phyloP scores from a whole-genome alignment of 371 early-diverging fungal genomes.

The Cokeromyces recurvatus region DNA sequence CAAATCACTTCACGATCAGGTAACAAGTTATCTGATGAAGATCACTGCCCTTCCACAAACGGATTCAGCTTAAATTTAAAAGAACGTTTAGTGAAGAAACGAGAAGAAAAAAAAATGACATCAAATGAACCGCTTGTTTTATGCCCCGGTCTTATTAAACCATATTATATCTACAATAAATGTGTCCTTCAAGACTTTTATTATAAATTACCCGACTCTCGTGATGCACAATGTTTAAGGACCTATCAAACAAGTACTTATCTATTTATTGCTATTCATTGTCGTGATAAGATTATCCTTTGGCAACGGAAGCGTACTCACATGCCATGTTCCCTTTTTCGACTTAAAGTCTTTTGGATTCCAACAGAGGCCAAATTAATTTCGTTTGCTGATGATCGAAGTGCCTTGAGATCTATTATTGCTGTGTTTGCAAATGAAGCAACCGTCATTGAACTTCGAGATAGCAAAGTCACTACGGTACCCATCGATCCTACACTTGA shows the following conservation, averaged over 20 bases:
- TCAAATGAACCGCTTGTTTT: too few relatives aligned
- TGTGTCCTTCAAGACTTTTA: constrained; percentile 27
- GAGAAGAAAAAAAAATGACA: constrained; percentile 3
- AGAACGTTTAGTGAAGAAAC: constrained; percentile 10
- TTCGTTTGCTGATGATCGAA: constrained; percentile 43
- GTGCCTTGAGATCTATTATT: constrained; percentile 29
- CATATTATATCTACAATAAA: constrained; percentile 18
- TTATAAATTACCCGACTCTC: constrained; percentile 37
- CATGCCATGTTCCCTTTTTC: constrained; percentile 18
- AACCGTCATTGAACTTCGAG: constrained; percentile 31
- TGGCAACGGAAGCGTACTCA: constrained; percentile 34
- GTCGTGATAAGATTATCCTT: constrained; percentile 31
- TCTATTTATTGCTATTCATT: constrained; percentile 31
- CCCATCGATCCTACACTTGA: constrained; percentile 24
- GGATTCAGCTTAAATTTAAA: background rate
- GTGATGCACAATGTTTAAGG: constrained; percentile 26
- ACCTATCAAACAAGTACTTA: constrained; percentile 33
- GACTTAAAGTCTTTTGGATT: constrained; percentile 41
- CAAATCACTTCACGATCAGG: constrained; percentile 15
- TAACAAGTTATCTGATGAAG: constrained; percentile 5
- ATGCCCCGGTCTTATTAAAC: constrained; percentile 10
- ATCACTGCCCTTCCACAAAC: background rate
- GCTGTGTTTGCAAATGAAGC: constrained; percentile 38
- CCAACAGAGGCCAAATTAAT: constrained; percentile 32
- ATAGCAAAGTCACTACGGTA: constrained; percentile 32